Percentiles rank a stretch among this genome's conserved stretches.
These are phyloP conservation scores for Neurospora sp. DNA, from an alignment of 495 filamentous ascomycete genomes.

Conservation along the genomic window DNA sequence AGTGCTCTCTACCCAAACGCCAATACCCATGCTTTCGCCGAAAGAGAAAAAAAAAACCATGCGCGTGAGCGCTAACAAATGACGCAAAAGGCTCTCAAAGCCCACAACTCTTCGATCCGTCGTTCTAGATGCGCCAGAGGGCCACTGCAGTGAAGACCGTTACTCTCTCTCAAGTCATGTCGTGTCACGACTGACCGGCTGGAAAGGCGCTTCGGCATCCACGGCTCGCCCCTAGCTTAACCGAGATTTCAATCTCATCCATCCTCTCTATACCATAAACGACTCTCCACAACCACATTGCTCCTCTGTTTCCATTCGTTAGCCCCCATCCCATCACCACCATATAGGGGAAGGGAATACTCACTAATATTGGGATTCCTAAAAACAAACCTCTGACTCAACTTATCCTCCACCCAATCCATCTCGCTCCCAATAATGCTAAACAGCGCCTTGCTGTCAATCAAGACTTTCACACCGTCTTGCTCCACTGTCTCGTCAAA, in stretches of 20 bases:
- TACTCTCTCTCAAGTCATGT: background rate
- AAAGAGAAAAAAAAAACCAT: background rate
- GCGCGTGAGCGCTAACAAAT: background rate
- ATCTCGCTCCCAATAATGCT: constrained; percentile 98
- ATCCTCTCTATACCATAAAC: constrained; percentile 63
- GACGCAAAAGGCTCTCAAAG: background rate
- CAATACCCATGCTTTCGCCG: background rate
- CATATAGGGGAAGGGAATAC: constrained; percentile 25
- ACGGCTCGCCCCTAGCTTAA: background rate
- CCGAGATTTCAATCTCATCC: background rate
- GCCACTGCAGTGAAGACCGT: background rate
- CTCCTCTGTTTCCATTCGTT: constrained; percentile 57
- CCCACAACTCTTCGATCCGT: background rate
- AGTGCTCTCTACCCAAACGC: constrained; percentile 1
- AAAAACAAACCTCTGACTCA: constrained; percentile 85
- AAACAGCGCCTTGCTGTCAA: constrained; percentile 93
- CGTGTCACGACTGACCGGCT: background rate
- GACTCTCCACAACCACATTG: constrained; percentile 96
- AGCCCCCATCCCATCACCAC: constrained; percentile 17
- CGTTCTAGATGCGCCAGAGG: background rate
- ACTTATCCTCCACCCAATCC: constrained; percentile 96
- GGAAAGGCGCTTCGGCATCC: background rate
- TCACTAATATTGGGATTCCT: constrained; percentile 96
- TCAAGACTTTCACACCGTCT: constrained; percentile 89
- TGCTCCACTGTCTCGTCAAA: constrained; percentile 94